phyloP scores from a whole-genome alignment of 345 rosid species.

The Chamaenerion angustifolium region DNA sequence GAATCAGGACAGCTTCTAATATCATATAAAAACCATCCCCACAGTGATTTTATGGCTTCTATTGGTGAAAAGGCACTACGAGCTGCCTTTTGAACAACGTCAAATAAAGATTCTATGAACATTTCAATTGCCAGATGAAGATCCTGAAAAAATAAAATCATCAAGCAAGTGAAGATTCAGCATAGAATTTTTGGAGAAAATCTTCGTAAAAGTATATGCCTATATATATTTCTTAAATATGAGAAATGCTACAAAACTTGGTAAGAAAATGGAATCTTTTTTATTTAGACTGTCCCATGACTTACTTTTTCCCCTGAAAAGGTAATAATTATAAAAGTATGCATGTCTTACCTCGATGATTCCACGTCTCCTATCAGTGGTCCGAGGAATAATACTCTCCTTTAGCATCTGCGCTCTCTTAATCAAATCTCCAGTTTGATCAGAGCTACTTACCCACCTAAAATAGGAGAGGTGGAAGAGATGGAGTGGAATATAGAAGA shows the following conservation, averaged over 20 bases:
- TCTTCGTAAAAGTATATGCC: too few species aligned
- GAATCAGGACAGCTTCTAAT: conserved; percentile 6
- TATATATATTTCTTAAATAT: too few species aligned
- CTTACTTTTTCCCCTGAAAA: too few species aligned
- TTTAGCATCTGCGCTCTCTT: conserved; percentile 31
- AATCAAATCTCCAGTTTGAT: conserved; percentile 16
- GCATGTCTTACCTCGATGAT: conserved; percentile 56
- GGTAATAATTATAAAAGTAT: too few species aligned
- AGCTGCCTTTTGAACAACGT: conserved; percentile 57
- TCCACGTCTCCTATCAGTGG: conserved; percentile 91
- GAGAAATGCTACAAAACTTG: too few species aligned
- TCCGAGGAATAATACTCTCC: conserved; percentile 53
- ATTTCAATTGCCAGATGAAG: conserved; percentile 91
- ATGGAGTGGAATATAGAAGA: conserved; percentile 35
- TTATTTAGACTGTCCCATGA: too few species aligned
- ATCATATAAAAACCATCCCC: conserved; percentile 46
- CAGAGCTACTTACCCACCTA: conserved; percentile 14
- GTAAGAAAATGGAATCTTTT: too few species aligned
- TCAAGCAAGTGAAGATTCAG: background rate
- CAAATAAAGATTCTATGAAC: conserved; percentile 66
- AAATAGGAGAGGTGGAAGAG: conserved; percentile 27
- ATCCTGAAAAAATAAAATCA: conserved; percentile 35
- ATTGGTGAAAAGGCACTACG: conserved; percentile 60
- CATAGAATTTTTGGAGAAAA: background rate
- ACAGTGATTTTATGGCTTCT: conserved; percentile 23